Base-by-base conservation (phyloP, 2,329 filamentous ascomycete genomes). In the Fusarium sp. region DNA sequence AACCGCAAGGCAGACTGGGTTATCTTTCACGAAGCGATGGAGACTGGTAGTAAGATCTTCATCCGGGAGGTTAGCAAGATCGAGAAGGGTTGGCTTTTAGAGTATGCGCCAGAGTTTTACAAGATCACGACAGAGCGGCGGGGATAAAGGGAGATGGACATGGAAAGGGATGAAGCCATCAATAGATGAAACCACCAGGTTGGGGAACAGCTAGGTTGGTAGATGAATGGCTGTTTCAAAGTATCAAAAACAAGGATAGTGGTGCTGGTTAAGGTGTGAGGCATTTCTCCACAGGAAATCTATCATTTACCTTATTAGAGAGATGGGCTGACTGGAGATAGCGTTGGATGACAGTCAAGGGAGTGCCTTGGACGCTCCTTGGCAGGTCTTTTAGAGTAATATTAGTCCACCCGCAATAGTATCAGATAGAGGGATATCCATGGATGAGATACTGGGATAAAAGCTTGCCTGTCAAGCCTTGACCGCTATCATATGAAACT, bases 1-100 rank as follows among this genome's bases (percentile, higher is more conserved):
- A 97, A 97, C 79, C 90, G 95, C 58, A 98, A 97, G 82, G 94
- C 94, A 13, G 94, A 98, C 69, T 98, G 95, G 94, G 94, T 98
- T 11, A 87, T 99, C 34, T 99, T 98, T 76, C 92, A 97, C 74
- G 95, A 98, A 81, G 89, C 97, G 38, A 89, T 97, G 85, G 93
- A 98, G 82, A 97, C 93, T 6, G 89, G 91, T 11, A 89, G 88
- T 68, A 98, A 98, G 84, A 94, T 88, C 1, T 98, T 91, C 77
- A 97, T 99, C 73, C 86, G 94, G 57, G 95, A 98, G 79, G 84
- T 98, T 62, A 96, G 91, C n/a, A 96, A 93, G 82, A 92, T 98
- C 74, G 93, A 98, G 78, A 97, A 94, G 85, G 85, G 83, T n/a
- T 99, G 95, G 93, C 84, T 99, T 72, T 78, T 95, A 48, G 94